Percentiles rank a stretch among this genome's conserved stretches.
Conservation (phyloP, 768 basidiomycete species). For the Boletus rufocinnamomeus region DNA sequence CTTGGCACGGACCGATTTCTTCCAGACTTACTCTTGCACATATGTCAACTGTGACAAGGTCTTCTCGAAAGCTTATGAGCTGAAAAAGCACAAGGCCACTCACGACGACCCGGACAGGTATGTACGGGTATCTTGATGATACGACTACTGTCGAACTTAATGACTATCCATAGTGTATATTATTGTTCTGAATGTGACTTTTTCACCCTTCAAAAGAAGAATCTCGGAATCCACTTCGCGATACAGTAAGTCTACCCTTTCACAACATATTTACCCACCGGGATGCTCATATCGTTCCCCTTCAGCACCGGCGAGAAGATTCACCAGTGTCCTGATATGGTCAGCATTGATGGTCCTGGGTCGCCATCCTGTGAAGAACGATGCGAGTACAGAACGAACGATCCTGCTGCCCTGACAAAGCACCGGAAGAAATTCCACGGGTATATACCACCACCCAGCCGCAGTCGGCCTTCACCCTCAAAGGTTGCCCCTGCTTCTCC, state of each 20-base stretch:
- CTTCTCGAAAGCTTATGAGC: conserved; percentile 8
- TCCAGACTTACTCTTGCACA: conserved; percentile 8
- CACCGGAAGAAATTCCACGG: conserved; percentile 28
- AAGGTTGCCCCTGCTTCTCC: background rate
- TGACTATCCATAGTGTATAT: conserved; percentile 5
- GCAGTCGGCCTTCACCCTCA: background rate
- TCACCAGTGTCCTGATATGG: conserved; percentile 12
- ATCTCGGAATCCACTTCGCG: conserved; percentile 18
- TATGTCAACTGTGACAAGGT: conserved; percentile 1
- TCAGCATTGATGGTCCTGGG: background rate
- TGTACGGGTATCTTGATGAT: background rate
- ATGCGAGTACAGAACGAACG: conserved; percentile 26
- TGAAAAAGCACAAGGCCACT: conserved; percentile 14
- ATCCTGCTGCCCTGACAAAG: conserved; percentile 28
- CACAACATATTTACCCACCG: background rate
- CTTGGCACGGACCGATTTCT: background rate
- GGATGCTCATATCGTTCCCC: background rate
- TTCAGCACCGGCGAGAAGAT: conserved; percentile 27
- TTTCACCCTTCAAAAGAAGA: conserved; percentile 22
- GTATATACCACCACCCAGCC: conserved; percentile 17
- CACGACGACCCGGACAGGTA: conserved; percentile 13
- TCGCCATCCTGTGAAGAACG: background rate
- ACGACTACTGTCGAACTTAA: background rate
- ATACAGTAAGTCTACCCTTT: conserved; percentile 19
- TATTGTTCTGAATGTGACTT: conserved; percentile 21